Percentiles rank a stretch among this genome's conserved stretches.
Conservation (phyloP, 1,139 yeast genomes). For the Chernovozyma sophiae-reginae region DNA sequence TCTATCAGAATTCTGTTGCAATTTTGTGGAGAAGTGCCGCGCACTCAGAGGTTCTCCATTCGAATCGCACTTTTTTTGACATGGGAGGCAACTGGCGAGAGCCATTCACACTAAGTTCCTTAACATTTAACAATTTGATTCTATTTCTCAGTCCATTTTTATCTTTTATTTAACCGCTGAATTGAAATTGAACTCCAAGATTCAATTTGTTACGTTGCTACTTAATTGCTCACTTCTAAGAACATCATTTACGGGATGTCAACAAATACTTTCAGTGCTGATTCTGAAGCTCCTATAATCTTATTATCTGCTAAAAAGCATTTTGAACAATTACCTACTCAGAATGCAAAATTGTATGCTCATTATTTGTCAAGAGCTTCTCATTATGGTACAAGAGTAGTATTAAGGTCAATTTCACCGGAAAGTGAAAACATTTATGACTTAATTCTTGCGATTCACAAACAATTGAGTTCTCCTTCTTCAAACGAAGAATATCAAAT, state of each 20-base stretch:
- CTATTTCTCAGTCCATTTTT: too few relatives aligned
- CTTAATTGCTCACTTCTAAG: not conserved
- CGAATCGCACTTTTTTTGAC: too few relatives aligned
- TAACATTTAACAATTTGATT: too few relatives aligned
- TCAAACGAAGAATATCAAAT: slow-evolving; percentile 40
- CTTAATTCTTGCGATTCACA: slow-evolving; percentile 57
- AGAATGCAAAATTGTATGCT: slow-evolving; percentile 55
- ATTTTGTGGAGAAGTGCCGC: too few relatives aligned
- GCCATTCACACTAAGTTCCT: too few relatives aligned
- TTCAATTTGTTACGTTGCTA: too few relatives aligned
- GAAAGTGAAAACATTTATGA: slow-evolving; percentile 76
- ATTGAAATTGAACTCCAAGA: too few relatives aligned
- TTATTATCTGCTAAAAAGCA: slow-evolving; percentile 41
- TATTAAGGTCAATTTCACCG: slow-evolving; percentile 77
- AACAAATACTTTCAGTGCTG: slow-evolving; percentile 28
- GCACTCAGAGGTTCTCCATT: too few relatives aligned
- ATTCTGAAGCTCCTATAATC: slow-evolving; percentile 43
- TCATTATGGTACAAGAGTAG: slow-evolving; percentile 77
- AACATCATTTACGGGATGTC: slow-evolving; percentile 10
- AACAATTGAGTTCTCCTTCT: slow-evolving; percentile 42
- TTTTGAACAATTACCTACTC: slow-evolving; percentile 35
- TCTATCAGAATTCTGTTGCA: too few relatives aligned
- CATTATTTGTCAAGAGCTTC: slow-evolving; percentile 81
- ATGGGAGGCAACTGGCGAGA: too few relatives aligned
- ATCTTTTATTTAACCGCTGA: too few relatives aligned